Evolutionary conservation across 306 rosid genomes (phyloP), one percentile per base, ranked within the genome.

Genomic region (Begonia fuchsioides): DNA sequence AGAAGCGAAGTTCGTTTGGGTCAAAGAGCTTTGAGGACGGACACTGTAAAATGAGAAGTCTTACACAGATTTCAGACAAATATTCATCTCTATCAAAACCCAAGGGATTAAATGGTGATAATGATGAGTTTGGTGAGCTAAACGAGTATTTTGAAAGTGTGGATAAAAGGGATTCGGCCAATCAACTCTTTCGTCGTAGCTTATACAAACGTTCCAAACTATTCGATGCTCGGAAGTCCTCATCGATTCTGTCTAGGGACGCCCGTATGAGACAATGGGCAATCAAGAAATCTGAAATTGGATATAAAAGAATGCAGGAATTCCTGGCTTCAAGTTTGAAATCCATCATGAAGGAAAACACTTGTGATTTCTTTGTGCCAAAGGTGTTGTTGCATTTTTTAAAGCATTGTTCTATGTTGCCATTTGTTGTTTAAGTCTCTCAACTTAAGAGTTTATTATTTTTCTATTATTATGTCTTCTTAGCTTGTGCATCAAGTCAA

Each of bases 221-320:
- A 12, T 92, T 82, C 59, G 98, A 92, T 66, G 96, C 98, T 57
- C 73, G 98, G 73, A 80, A 45, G 77, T 85, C 96, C 63, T 92
- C 98, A 51, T 85, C 98, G 67, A 92, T 92, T 67, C 64, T 92
- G 57, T 86, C 98, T n/a, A 82, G 94, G 76, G 93, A 92, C 77
- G 98, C 98, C 43, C 98, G 98, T 12, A 82, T 77, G 53, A 86
- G 98, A 57, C 85, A 84, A 18, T 92, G 95, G 94, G 68, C 96
- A 53, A 82, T 92, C 65, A 92, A 92, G 80, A 85, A 86, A 68
- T 77, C 86, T n/a, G 96, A 92, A 73, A 73, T 71, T 72, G 87
- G 98, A 16, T 92, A 77, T 59, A 85, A 76, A 76, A 85, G 79
- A 80, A 82, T 92, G 86, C 94, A 85, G 67, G 96, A 79, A 50